phyloP scores from a whole-genome alignment of 2,329 filamentous ascomycete genomes.

The Aspergillus versicolor region DNA sequence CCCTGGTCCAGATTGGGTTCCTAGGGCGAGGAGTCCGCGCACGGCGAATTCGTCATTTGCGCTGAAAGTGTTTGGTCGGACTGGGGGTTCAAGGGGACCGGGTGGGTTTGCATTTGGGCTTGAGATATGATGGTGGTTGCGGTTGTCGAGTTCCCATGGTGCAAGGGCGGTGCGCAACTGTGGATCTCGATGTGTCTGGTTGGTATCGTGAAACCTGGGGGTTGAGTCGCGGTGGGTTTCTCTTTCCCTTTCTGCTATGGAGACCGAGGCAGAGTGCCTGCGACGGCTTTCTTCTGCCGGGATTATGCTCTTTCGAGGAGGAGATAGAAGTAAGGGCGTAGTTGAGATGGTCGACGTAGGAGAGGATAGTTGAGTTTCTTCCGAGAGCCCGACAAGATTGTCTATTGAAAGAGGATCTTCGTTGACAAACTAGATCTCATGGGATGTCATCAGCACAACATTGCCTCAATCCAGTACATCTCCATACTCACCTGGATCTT shows the following conservation, averaged over 20 bases:
- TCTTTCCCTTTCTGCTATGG: neutral
- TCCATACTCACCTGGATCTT: conserved; percentile 19
- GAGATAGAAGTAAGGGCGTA: neutral
- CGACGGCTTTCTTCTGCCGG: too few species aligned
- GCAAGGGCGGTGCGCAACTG: neutral
- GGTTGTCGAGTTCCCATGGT: neutral
- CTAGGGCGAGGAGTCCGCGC: conserved; percentile 25
- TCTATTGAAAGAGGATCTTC: conserved; percentile 19
- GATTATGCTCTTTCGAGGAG: neutral
- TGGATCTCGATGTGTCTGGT: neutral
- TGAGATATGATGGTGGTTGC: neutral
- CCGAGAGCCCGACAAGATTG: neutral
- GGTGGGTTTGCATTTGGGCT: neutral
- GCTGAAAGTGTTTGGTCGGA: conserved; percentile 14
- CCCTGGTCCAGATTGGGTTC: conserved; percentile 8
- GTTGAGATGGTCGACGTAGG: neutral
- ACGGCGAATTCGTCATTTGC: conserved; percentile 28
- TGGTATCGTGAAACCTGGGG: neutral
- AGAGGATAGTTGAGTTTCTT: neutral
- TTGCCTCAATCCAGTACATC: neutral
- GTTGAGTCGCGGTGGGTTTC: too few species aligned
- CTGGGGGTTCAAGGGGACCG: neutral
- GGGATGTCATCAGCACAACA: neutral
- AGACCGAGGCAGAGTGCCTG: neutral
- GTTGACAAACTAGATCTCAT: conserved; percentile 24